Percentiles rank a stretch among this genome's conserved stretches.
phyloP scores from a whole-genome alignment of 2,329 filamentous ascomycete species.

The Exophiala sp. region DNA sequence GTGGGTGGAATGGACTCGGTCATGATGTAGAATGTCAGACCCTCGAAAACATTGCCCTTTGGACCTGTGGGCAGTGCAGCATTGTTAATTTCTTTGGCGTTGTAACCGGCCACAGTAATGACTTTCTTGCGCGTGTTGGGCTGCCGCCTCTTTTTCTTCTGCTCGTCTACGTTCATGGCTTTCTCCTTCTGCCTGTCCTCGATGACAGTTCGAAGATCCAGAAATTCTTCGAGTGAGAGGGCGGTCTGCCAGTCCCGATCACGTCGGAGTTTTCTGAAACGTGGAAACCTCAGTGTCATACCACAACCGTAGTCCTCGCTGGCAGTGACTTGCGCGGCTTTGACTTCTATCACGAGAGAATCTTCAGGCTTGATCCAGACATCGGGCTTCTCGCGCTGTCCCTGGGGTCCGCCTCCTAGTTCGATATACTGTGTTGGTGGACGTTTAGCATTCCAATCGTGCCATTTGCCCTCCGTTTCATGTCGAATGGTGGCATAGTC shows the following conservation, averaged over 20 bases:
- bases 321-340: constrained; percentile 72
- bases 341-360: constrained; percentile 82
- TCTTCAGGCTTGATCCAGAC: constrained; percentile 89
- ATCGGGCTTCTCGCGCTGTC: constrained; percentile 76
- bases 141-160: constrained; percentile 61
- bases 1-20: constrained; percentile 66
- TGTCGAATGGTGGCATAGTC: constrained; percentile 84
- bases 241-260: constrained; percentile 83
- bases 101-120: constrained; percentile 66
- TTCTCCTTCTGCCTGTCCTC: constrained; percentile 69
- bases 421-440: constrained; percentile 77
- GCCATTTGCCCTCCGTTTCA: constrained; percentile 87
- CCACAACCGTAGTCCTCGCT: constrained; percentile 76
- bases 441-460: constrained; percentile 71
- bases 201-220: constrained; percentile 63
- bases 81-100: constrained; percentile 38
- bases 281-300: constrained; percentile 82
- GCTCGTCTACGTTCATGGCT: constrained; percentile 38
- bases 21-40: constrained; percentile 75
- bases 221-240: constrained; percentile 73
- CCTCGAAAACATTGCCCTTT: constrained; percentile 64
- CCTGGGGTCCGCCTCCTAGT: constrained; percentile 67
- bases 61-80: constrained; percentile 15
- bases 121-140: constrained; percentile 61
- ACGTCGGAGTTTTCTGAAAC: constrained; percentile 75